Base-by-base conservation (phyloP, 768 basidiomycete genomes). In the Tremella fuciformis region DNA sequence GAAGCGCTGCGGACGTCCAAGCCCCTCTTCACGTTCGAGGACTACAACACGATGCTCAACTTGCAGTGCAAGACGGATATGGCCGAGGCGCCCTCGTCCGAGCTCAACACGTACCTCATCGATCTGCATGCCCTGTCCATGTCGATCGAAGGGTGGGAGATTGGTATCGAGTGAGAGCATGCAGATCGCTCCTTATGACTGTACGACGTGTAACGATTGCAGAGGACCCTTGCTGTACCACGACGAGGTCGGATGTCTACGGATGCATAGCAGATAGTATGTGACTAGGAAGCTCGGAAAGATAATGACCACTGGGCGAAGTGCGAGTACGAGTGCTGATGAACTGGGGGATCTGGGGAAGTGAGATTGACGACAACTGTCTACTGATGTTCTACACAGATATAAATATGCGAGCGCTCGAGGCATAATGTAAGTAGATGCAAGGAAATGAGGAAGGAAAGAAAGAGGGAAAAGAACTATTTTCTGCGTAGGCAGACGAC, bases 31-130 rank as follows among this genome's bases (percentile, higher is more conserved):
- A 84, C 82, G 3, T 94, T 96, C 65, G 92, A 94, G 64, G 89
- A 97, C 71, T 97, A 94, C 77, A 88, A 91, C 74, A 83, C 84
- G 8, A 91, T 98, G 82, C 82, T 97, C 49, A 87, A 85, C 66
- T 81, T 97, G 38, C 90, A 91, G 67, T 94, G 91, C 71, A 89
- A 88, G 15, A 84, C 91, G 37, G 85, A 89, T 69, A 84, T 59
- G 29, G 39, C 61, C 24, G 63, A 65, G 13, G 65, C 64, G 21
- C 60, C 71, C 2, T 62, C 56, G 13, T 64, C 66, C n/a, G 69
- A 67, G 37, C 59, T 74, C 76, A 87, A 86, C 77, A 84, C 87
- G 83, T 91, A 90, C 76, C 81, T 90, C 64, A 93, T 93, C 69
- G 91, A 94, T 70, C 77, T 96, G 67, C 92, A 92, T 52, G 70